phyloP scores from a whole-genome alignment of 2,329 filamentous ascomycete species.

The Fusarium torreyae region DNA sequence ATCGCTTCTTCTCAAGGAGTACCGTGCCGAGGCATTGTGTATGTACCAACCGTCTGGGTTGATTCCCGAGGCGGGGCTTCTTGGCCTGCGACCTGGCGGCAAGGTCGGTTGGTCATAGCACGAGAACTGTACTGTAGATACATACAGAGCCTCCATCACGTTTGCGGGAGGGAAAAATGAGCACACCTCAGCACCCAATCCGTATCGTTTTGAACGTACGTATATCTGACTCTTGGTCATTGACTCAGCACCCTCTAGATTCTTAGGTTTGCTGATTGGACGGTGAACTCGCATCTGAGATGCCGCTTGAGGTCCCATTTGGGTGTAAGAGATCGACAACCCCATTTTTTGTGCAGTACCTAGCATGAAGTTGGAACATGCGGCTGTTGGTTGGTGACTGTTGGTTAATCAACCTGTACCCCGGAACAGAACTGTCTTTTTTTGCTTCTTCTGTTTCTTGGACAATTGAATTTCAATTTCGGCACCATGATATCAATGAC shows the following conservation, averaged over 20 bases:
- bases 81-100: too few species aligned
- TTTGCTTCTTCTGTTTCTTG: constrained; percentile 3
- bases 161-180: too few species aligned
- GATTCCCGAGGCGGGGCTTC: neutral
- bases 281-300: neutral
- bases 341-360: constrained; percentile 33
- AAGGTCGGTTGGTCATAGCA: neutral
- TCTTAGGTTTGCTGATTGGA: constrained; percentile 23
- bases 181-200: too few species aligned
- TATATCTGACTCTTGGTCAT: neutral
- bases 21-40: constrained; percentile 14
- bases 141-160: too few species aligned
- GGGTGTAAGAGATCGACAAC: constrained; percentile 41
- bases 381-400: constrained; percentile 33
- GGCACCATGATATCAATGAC: constrained; percentile 18
- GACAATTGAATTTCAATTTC: neutral
- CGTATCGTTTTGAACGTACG: too few species aligned
- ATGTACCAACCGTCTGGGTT: constrained; percentile 1
- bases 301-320: neutral
- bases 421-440: constrained; percentile 16
- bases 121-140: too few species aligned
- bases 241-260: constrained; percentile 3
- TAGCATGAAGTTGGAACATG: constrained; percentile 33
- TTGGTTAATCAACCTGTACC: constrained; percentile 12
- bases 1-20: constrained; percentile 1